These are phyloP conservation scores for Cladophialophora carrionii DNA, from an alignment of 2,329 filamentous ascomycete genomes.

Conservation along the genomic window DNA sequence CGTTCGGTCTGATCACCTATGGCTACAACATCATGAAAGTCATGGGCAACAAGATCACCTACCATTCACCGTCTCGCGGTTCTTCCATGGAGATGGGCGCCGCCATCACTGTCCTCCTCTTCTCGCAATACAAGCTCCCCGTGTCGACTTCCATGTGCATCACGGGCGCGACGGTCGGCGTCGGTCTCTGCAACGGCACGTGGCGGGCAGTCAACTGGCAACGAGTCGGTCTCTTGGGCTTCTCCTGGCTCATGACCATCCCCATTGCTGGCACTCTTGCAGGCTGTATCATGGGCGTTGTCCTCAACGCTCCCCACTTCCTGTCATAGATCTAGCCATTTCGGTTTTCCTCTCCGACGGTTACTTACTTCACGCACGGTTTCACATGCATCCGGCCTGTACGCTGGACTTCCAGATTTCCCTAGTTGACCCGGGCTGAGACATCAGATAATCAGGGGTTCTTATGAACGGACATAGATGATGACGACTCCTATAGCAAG, in stretches of 20 bases:
- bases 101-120: constrained; percentile 74
- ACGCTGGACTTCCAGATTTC: background rate
- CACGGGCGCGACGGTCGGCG: constrained; percentile 76
- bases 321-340: background rate
- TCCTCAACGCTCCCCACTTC: constrained; percentile 65
- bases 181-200: constrained; percentile 75
- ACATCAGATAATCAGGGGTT: background rate
- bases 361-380: background rate
- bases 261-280: constrained; percentile 64
- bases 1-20: constrained; percentile 70
- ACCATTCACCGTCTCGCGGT: constrained; percentile 62
- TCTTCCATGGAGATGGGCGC: constrained; percentile 81
- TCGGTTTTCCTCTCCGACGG: background rate
- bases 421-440: background rate
- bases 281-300: constrained; percentile 57
- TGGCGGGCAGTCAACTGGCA: constrained; percentile 75
- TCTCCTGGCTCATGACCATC: constrained; percentile 70
- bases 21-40: constrained; percentile 87
- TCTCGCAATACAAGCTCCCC: constrained; percentile 74
- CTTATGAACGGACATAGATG: background rate
- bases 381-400: background rate
- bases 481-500: background rate
- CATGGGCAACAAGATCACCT: constrained; percentile 81
- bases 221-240: constrained; percentile 67
- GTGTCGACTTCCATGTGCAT: constrained; percentile 81